Evolutionary conservation across 73 alveolate species (phyloP).

Genomic region (Halteria grandinella): DNA sequence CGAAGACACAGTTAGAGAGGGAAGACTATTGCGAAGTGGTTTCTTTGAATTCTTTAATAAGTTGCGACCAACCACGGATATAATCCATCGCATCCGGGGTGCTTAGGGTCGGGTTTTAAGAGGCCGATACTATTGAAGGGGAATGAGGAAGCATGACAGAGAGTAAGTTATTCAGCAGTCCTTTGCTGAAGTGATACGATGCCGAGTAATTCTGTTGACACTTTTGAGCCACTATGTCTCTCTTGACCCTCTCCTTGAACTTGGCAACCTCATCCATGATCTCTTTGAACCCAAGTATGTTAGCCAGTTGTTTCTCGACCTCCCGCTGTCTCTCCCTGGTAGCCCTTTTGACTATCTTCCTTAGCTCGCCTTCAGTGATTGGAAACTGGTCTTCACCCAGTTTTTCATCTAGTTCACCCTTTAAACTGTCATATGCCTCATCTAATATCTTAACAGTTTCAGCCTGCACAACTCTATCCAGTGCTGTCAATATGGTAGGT

Average conservation of each 20-base stretch:
- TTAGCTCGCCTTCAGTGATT: not conserved
- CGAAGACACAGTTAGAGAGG: no score
- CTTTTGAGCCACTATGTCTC: no score
- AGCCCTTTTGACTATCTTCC: not conserved
- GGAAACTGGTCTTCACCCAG: conserved; percentile 13
- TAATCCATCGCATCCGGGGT: no score
- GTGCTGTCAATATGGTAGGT: conserved; percentile 69
- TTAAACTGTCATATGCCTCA: conserved; percentile 47
- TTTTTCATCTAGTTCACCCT: not conserved
- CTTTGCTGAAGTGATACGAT: no score
- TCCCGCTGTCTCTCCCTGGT: not conserved
- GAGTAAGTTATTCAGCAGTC: no score
- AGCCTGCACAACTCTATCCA: conserved; percentile 63
- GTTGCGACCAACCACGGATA: no score
- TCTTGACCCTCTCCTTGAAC: not conserved
- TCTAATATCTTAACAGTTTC: conserved; percentile 53
- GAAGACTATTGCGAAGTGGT: no score
- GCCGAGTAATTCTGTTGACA: no score
- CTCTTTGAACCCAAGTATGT: not conserved
- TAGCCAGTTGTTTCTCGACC: conserved; percentile 9
- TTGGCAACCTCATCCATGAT: conserved; percentile 1
- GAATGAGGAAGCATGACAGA: no score
- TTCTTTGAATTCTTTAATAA: no score
- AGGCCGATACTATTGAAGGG: no score
- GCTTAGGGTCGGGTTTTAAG: no score